Evolutionary conservation across 106 monocot genomes (phyloP), one percentile per base, ranked within the genome.

Genomic region (Acorus gramineus): DNA sequence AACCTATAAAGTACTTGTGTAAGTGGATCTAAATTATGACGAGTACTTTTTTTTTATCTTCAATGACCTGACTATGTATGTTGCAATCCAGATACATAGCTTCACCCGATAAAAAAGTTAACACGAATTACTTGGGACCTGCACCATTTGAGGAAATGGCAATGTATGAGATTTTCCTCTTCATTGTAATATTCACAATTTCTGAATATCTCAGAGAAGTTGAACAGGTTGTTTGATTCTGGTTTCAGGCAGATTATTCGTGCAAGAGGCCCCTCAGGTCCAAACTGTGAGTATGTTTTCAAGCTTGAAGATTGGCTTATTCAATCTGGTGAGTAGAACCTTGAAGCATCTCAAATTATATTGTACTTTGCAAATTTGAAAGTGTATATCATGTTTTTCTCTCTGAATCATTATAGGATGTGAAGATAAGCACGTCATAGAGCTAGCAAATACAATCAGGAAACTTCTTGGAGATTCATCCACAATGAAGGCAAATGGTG

Each of bases 271-370:
- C 98, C 98, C 13, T 85, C 91, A 56, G 98, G 98, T 74, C 81
- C 85, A 50, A 96, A 98, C 52, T 83, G 81, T 57, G 92, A 92
- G 50, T 98, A 98, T 63, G 79, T 98, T 69, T 98, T 98, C 75
- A 82, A 83, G 8, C 85, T 98, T 3, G 98, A 98, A 68, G 73
- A 83, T 62, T 77, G 79, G 7, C 65, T 98, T 47, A 49, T 64
- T 14, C 59, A 80, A 61, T 60, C 80, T 7, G 96, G 96, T 91
- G 43, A 66, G 69, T 59, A 28, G 28, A 28, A 52, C 46, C 47
- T 6, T 14, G 74, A 8, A 8, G 42, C 11, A 54, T 52, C n/a
- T 14, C 28, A 28, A 28, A 28, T 28, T 28, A 28, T 7, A 46
- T 69, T 14, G 11, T 11, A 42, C 9, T 13, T 51, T 14, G 50